phyloP scores from a whole-genome alignment of 1,284 basidiomycete species.

The Coriolopsis trogii region DNA sequence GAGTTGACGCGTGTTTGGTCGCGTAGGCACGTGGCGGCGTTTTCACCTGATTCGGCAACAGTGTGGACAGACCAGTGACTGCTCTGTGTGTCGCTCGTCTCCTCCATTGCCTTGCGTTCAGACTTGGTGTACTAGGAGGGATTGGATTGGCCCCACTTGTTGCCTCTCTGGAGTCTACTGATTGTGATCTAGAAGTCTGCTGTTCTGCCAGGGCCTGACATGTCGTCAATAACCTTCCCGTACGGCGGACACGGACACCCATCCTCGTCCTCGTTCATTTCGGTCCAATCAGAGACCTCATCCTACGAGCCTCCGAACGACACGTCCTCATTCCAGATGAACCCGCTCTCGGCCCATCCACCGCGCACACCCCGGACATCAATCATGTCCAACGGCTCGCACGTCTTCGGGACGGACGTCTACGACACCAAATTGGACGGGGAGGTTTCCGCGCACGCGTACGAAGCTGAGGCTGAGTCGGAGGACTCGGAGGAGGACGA shows the following conservation, averaged over 20 bases:
- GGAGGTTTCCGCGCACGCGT: slow-evolving; percentile 30
- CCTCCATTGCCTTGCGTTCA: neutral
- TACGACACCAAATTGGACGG: slow-evolving; percentile 46
- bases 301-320: slow-evolving; percentile 45
- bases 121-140: too few relatives aligned
- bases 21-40: slow-evolving; percentile 21
- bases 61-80: slow-evolving; percentile 3
- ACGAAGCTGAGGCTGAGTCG: slow-evolving; percentile 24
- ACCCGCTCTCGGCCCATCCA: slow-evolving; percentile 75
- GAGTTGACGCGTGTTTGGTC: slow-evolving; percentile 24
- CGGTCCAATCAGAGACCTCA: slow-evolving; percentile 33
- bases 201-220: too few relatives aligned
- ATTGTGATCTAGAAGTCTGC: too few relatives aligned
- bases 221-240: slow-evolving; percentile 48
- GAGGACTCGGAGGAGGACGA: slow-evolving; percentile 48
- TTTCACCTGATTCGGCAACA: slow-evolving; percentile 8
- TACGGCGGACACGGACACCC: slow-evolving; percentile 29
- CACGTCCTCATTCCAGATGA: slow-evolving; percentile 69
- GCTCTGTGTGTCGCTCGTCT: neutral
- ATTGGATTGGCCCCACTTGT: too few relatives aligned
- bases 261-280: slow-evolving; percentile 38
- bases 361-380: slow-evolving; percentile 73
- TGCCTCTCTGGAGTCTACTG: too few relatives aligned
- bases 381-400: slow-evolving; percentile 35
- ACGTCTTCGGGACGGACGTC: slow-evolving; percentile 39